Percentiles rank a stretch among this genome's conserved stretches.
phyloP scores from a whole-genome alignment of 177 flowering plant species.

The Telopea speciosissima region DNA sequence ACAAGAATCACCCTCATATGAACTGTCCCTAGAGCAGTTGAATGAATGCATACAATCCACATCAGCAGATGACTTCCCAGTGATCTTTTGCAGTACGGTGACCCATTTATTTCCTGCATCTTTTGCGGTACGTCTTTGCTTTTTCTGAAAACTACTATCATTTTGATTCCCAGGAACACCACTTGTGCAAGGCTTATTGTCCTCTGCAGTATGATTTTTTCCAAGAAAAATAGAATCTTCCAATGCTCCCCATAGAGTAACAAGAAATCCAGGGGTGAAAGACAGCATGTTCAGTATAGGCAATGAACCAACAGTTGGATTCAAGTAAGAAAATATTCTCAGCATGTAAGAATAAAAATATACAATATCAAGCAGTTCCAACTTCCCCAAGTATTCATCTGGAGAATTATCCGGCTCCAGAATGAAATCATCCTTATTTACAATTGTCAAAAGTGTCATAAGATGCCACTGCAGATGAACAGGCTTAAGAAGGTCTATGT shows the following conservation, averaged over 20 bases:
- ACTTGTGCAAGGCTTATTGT: conserved; percentile 13
- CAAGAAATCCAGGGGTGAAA: conserved; percentile 83
- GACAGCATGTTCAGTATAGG: conserved; percentile 86
- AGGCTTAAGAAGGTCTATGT: conserved; percentile 56
- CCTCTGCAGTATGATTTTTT: conserved; percentile 13
- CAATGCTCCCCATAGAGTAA: conserved; percentile 52
- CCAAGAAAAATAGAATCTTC: conserved; percentile 46
- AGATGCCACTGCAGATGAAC: conserved; percentile 92
- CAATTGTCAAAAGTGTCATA: conserved; percentile 41
- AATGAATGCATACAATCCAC: conserved; percentile 21
- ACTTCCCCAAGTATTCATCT: conserved; percentile 18
- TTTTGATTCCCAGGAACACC: conserved; percentile 20
- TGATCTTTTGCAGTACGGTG: conserved; percentile 57
- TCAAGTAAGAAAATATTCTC: conserved; percentile 55
- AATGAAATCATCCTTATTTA: conserved; percentile 24
- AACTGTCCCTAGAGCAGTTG: conserved; percentile 13
- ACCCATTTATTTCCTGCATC: conserved; percentile 67
- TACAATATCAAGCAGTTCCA: conserved; percentile 58
- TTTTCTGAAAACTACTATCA: conserved; percentile 31
- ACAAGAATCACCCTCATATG: conserved; percentile 26
- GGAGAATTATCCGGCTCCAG: conserved; percentile 6
- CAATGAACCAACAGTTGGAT: conserved; percentile 53
- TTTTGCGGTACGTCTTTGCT: conserved; percentile 33
- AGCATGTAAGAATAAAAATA: conserved; percentile 69
- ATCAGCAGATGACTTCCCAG: conserved; percentile 55